phyloP scores from a whole-genome alignment of 2,329 filamentous ascomycete genomes.

The Raffaelea ambrosiae region DNA sequence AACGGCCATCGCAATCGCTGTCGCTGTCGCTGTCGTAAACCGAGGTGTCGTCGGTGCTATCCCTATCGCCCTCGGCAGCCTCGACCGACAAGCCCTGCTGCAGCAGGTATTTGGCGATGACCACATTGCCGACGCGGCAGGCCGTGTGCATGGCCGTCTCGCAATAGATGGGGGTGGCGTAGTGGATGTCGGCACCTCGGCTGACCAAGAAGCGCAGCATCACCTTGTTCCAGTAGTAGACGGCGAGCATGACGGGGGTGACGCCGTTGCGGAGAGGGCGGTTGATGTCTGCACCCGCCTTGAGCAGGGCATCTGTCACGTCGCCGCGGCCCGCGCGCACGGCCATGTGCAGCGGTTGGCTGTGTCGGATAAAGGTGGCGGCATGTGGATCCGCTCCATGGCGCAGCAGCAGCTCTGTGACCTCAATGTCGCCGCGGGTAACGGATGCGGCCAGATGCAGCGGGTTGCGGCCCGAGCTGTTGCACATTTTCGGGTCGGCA shows the following conservation, averaged over 20 bases:
- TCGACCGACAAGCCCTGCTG: constrained; percentile 3
- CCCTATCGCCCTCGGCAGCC: neutral
- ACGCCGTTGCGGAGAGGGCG: neutral
- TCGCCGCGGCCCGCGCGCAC: constrained; percentile 2
- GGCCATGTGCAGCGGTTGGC: constrained; percentile 18
- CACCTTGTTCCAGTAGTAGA: constrained; percentile 2
- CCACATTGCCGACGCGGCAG: neutral
- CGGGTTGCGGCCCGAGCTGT: constrained; percentile 36
- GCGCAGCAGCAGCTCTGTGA: constrained; percentile 37
- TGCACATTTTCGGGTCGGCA: constrained; percentile 39
- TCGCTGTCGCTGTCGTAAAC: neutral
- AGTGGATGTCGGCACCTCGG: constrained; percentile 1
- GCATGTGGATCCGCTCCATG: constrained; percentile 37
- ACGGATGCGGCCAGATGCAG: constrained; percentile 39
- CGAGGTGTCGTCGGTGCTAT: neutral
- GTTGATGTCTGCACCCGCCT: constrained; percentile 1
- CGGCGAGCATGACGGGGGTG: constrained; percentile 5
- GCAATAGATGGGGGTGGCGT: constrained; percentile 4
- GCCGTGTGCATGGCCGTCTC: constrained; percentile 7
- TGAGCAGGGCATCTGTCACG: neutral
- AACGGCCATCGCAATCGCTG: neutral
- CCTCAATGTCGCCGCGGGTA: constrained; percentile 25
- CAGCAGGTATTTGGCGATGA: neutral
- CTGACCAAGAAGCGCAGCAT: constrained; percentile 3
- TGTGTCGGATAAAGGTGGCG: constrained; percentile 21